Conservation (phyloP, 2,329 filamentous ascomycete species). For the Fusarium subtropicale region DNA sequence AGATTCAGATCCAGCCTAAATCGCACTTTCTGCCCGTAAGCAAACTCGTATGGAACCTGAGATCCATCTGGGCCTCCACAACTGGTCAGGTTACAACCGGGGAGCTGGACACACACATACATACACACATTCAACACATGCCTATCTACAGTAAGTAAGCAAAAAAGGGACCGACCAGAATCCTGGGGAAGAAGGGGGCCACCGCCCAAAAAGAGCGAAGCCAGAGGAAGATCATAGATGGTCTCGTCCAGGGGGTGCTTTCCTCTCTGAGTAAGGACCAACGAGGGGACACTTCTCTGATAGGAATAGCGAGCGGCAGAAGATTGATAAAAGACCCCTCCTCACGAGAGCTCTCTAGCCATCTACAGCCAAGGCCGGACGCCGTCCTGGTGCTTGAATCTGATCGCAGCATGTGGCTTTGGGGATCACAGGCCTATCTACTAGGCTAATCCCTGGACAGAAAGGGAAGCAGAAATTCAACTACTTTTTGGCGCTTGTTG, state of each 20-base stretch:
- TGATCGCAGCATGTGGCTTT: slow-evolving; percentile 47
- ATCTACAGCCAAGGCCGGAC: slow-evolving; percentile 32
- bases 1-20: slow-evolving; percentile 29
- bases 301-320: slow-evolving; percentile 43
- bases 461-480: slow-evolving; percentile 4
- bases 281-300: slow-evolving; percentile 25
- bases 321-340: slow-evolving; percentile 38
- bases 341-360: slow-evolving; percentile 34
- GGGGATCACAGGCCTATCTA: slow-evolving; percentile 42
- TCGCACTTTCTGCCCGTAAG: slow-evolving; percentile 7
- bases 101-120: slow-evolving; percentile 16
- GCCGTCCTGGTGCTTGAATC: slow-evolving; percentile 39
- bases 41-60: slow-evolving; percentile 4
- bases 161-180: slow-evolving; percentile 13
- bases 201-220: slow-evolving; percentile 39
- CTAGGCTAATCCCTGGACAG: slow-evolving; percentile 41
- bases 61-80: slow-evolving; percentile 13
- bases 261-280: slow-evolving; percentile 26
- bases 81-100: slow-evolving; percentile 29
- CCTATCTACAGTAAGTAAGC: neutral
- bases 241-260: slow-evolving; percentile 28
- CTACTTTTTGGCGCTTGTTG: slow-evolving; percentile 9
- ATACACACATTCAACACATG: neutral
- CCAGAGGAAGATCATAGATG: slow-evolving; percentile 36
- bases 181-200: slow-evolving; percentile 31